These are phyloP conservation scores for Agaricus bisporus DNA, from an alignment of 768 basidiomycete species.

Conservation along the genomic window DNA sequence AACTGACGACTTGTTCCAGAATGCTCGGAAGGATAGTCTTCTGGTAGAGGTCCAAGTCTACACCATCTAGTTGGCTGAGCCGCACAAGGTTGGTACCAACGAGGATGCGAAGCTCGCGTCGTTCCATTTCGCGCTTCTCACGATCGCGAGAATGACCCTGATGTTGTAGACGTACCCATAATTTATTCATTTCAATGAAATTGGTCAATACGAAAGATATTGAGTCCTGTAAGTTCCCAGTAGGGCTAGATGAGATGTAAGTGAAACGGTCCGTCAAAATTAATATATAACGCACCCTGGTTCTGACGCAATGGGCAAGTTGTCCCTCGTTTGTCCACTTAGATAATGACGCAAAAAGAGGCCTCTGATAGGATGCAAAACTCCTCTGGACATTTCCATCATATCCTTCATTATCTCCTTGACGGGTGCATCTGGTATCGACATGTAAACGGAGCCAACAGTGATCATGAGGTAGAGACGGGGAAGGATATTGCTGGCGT, in stretches of 20 bases:
- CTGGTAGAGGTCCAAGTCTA: conserved; percentile 91
- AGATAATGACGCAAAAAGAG: conserved; percentile 95
- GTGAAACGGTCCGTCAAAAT: background rate
- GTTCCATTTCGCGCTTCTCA: conserved; percentile 95
- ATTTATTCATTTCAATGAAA: conserved; percentile 99
- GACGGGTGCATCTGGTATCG: conserved; percentile 91
- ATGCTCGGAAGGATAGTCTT: conserved; percentile 83
- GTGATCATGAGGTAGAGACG: conserved; percentile 98
- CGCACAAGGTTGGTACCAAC: conserved; percentile 98
- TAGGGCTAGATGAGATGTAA: conserved; percentile 43
- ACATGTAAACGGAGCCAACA: conserved; percentile 99
- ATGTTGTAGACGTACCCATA: conserved; percentile 98
- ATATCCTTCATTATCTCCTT: conserved; percentile 99
- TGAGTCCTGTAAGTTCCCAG: conserved; percentile 90
- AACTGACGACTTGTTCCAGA: conserved; percentile 95
- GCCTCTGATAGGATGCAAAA: conserved; percentile 94
- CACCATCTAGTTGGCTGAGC: conserved; percentile 91
- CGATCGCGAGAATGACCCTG: conserved; percentile 96
- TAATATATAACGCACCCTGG: conserved; percentile 52
- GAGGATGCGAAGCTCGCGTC: conserved; percentile 89
- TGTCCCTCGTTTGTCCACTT: conserved; percentile 92
- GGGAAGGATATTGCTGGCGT: conserved; percentile 93
- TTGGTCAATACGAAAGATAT: conserved; percentile 95
- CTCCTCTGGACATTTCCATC: conserved; percentile 99
- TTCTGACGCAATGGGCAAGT: conserved; percentile 85